Percentiles rank a stretch among this genome's conserved stretches.
Conservation (phyloP, 1,284 basidiomycete species). For the Irpex sp. region DNA sequence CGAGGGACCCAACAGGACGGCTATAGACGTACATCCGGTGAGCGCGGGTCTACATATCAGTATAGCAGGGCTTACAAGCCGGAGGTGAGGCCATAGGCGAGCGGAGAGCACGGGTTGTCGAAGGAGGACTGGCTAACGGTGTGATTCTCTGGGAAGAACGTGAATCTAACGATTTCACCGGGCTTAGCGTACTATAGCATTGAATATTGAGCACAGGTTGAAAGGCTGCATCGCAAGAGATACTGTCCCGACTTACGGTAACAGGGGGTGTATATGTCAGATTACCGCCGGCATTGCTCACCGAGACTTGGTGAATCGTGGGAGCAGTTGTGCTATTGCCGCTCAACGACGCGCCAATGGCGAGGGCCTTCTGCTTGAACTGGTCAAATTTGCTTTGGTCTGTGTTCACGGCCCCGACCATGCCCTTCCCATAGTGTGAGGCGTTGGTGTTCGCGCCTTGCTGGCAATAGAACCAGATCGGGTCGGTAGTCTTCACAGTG, state of each 20-base stretch:
- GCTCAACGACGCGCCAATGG: constrained; percentile 23
- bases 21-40: constrained; percentile 22
- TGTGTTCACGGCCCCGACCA: constrained; percentile 9
- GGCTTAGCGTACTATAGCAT: constrained; percentile 19
- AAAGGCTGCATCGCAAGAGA: too few species aligned
- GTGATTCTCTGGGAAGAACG: constrained; percentile 48
- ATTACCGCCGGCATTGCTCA: constrained; percentile 39
- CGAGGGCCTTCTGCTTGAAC: constrained; percentile 9
- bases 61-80: constrained; percentile 39
- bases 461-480: constrained; percentile 10
- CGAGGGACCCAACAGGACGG: constrained; percentile 37
- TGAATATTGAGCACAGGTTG: too few species aligned
- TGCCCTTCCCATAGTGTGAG: constrained; percentile 9
- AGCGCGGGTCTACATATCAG: not conserved
- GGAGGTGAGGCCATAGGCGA: constrained; percentile 45
- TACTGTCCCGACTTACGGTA: not conserved
- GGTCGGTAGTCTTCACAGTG: constrained; percentile 3
- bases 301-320: constrained; percentile 32
- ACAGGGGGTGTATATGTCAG: constrained; percentile 27
- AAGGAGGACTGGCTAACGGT: constrained; percentile 51
- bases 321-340: constrained; percentile 24
- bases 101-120: constrained; percentile 39
- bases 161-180: constrained; percentile 49
- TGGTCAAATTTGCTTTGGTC: not conserved
- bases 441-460: constrained; percentile 8